Evolutionary conservation across 1,284 basidiomycete genomes (phyloP).

Genomic region (Boletellus sp.): DNA sequence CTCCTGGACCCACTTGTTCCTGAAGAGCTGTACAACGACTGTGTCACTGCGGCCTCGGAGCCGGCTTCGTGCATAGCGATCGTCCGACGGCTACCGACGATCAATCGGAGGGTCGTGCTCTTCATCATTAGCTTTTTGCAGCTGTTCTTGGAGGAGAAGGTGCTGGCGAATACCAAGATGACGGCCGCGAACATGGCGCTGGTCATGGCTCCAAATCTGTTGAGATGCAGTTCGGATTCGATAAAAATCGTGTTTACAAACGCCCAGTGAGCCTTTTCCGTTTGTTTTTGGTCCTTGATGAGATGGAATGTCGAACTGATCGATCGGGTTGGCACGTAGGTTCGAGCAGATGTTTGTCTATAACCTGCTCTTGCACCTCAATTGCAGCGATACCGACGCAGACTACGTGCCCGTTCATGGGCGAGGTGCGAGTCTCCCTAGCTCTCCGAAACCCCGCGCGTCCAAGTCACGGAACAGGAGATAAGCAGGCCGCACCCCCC

Average conservation of each 20-base stretch:
- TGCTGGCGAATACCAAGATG: slow-evolving; percentile 80
- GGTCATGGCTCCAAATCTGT: slow-evolving; percentile 85
- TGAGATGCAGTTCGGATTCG: slow-evolving; percentile 78
- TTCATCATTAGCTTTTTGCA: slow-evolving; percentile 89
- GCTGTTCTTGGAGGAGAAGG: slow-evolving; percentile 76
- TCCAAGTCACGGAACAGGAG: slow-evolving; percentile 36
- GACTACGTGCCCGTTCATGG: slow-evolving; percentile 78
- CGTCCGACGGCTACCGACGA: slow-evolving; percentile 72
- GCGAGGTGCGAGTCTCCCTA: slow-evolving; percentile 50
- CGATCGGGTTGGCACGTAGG: slow-evolving; percentile 34
- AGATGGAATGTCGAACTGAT: slow-evolving; percentile 2
- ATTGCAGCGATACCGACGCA: slow-evolving; percentile 68
- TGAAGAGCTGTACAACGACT: slow-evolving; percentile 83
- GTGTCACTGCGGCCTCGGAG: slow-evolving; percentile 66
- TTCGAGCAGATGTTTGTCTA: slow-evolving; percentile 87
- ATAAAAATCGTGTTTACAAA: slow-evolving; percentile 87
- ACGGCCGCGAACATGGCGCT: slow-evolving; percentile 74
- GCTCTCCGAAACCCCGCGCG: slow-evolving; percentile 26
- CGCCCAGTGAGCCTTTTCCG: slow-evolving; percentile 59
- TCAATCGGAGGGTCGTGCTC: slow-evolving; percentile 79
- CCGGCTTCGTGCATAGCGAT: slow-evolving; percentile 70
- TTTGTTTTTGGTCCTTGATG: slow-evolving; percentile 1
- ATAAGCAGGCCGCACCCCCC: slow-evolving; percentile 6
- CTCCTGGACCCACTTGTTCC: slow-evolving; percentile 86
- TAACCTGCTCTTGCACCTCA: slow-evolving; percentile 76